phyloP scores from a whole-genome alignment of 2,329 filamentous ascomycete genomes.

The Trichoderma lentiforme region DNA sequence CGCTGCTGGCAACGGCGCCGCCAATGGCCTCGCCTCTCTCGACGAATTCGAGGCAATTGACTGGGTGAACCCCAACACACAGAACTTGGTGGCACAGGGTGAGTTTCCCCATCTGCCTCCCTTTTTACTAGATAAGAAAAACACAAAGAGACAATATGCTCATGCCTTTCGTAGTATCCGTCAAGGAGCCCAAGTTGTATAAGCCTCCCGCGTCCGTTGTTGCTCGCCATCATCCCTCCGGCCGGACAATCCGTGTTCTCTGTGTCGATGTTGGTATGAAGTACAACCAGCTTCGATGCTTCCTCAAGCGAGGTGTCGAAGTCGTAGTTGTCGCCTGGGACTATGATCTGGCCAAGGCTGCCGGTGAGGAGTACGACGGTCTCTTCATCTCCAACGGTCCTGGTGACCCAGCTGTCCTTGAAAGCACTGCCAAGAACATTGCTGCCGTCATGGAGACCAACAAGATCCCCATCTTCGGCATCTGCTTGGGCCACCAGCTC shows the following conservation, averaged over 20 bases:
- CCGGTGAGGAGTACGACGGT: constrained; percentile 85
- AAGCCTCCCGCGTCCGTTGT: constrained; percentile 69
- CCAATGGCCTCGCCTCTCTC: constrained; percentile 34
- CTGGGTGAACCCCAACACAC: constrained; percentile 88
- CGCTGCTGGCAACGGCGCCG: constrained; percentile 43
- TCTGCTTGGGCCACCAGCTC: constrained; percentile 92
- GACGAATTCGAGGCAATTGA: constrained; percentile 71
- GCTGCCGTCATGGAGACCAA: constrained; percentile 71
- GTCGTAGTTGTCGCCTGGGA: constrained; percentile 95
- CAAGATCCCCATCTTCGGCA: constrained; percentile 87
- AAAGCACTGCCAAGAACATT: constrained; percentile 76
- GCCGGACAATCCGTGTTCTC: constrained; percentile 79
- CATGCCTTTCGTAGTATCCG: constrained; percentile 67
- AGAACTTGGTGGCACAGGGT: constrained; percentile 94
- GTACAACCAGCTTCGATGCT: constrained; percentile 94
- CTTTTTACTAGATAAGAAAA: background rate
- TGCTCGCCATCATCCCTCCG: constrained; percentile 81
- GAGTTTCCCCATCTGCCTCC: constrained; percentile 41
- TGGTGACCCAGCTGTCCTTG: constrained; percentile 86
- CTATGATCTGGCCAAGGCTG: constrained; percentile 77
- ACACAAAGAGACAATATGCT: constrained; percentile 32
- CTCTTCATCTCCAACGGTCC: constrained; percentile 98
- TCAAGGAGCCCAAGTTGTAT: constrained; percentile 81
- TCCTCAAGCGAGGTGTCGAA: constrained; percentile 86
- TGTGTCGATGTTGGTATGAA: constrained; percentile 98